Evolutionary conservation across 306 rosid species (phyloP).

Genomic region (Prunus mongolica): DNA sequence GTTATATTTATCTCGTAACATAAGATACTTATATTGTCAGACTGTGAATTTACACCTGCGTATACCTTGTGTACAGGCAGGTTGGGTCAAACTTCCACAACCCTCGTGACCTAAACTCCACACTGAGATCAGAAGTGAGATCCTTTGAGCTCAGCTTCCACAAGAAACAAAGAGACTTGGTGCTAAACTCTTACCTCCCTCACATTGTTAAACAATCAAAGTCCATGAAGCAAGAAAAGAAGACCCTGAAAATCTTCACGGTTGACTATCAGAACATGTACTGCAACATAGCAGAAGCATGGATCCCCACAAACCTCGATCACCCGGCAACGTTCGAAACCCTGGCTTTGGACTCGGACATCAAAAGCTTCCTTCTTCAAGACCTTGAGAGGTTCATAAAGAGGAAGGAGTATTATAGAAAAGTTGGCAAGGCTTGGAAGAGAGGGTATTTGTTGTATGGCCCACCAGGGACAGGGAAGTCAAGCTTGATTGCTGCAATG

Average conservation of each 20-base stretch:
- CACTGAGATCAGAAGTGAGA: constrained; percentile 47
- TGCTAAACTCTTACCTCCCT: constrained; percentile 46
- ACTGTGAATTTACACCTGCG: not conserved
- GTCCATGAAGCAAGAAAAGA: constrained; percentile 37
- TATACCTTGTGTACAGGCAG: constrained; percentile 1
- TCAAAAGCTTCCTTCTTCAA: constrained; percentile 36
- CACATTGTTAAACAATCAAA: constrained; percentile 39
- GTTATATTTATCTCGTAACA: too few species aligned
- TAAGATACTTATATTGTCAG: too few species aligned
- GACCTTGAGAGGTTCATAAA: constrained; percentile 50
- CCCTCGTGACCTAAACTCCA: constrained; percentile 27
- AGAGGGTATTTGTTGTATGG: constrained; percentile 77
- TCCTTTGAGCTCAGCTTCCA: constrained; percentile 52
- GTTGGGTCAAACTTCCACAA: constrained; percentile 19
- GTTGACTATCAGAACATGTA: constrained; percentile 26
- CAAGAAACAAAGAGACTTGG: constrained; percentile 53
- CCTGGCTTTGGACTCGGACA: constrained; percentile 47
- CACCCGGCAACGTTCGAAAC: constrained; percentile 74
- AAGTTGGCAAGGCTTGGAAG: constrained; percentile 83
- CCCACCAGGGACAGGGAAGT: constrained; percentile 85
- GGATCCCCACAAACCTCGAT: constrained; percentile 52
- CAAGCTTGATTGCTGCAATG: constrained; percentile 80
- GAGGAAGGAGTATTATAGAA: constrained; percentile 61
- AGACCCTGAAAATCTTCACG: constrained; percentile 54
- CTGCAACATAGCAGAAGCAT: constrained; percentile 21